These are phyloP conservation scores for Talaromyces borbonicus DNA, from an alignment of 495 filamentous ascomycete genomes.

Conservation along the genomic window DNA sequence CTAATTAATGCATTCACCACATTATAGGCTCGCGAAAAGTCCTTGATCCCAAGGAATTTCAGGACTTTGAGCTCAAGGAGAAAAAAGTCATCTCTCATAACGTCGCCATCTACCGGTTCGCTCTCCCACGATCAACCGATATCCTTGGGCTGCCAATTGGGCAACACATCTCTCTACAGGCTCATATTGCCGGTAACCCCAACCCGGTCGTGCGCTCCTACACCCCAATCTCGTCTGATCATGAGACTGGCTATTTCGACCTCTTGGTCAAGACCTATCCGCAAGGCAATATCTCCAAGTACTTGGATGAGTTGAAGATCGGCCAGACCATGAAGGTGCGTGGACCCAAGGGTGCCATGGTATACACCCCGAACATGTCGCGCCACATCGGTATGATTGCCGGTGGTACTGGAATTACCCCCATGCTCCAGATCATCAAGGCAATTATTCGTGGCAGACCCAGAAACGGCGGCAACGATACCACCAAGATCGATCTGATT, in stretches of 20 bases:
- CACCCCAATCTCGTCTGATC: slow-evolving; percentile 90
- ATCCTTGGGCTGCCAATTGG: slow-evolving; percentile 96
- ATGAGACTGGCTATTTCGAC: slow-evolving; percentile 89
- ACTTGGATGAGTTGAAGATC: slow-evolving; percentile 71
- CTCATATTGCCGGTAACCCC: slow-evolving; percentile 59
- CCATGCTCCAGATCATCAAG: slow-evolving; percentile 91
- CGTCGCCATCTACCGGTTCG: slow-evolving; percentile 94
- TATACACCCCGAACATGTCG: slow-evolving; percentile 91
- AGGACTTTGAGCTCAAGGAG: slow-evolving; percentile 80
- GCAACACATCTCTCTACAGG: slow-evolving; percentile 94
- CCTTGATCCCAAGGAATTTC: slow-evolving; percentile 78
- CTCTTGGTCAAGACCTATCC: slow-evolving; percentile 96
- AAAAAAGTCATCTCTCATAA: slow-evolving; percentile 94
- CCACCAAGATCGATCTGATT: slow-evolving; percentile 82
- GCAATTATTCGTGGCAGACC: slow-evolving; percentile 78
- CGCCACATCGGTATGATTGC: slow-evolving; percentile 95
- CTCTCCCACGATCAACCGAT: slow-evolving; percentile 60
- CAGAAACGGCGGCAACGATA: slow-evolving; percentile 58
- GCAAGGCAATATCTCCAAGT: slow-evolving; percentile 87
- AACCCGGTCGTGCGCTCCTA: slow-evolving; percentile 94
- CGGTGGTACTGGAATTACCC: slow-evolving; percentile 94
- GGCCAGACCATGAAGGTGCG: slow-evolving; percentile 81
- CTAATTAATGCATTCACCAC: no score
- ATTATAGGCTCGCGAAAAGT: slow-evolving; percentile 60
- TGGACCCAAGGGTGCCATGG: slow-evolving; percentile 94